Conservation (phyloP, 225 moss, liverwort and hornwort genomes). For the Physcomitrellopsis africana region DNA sequence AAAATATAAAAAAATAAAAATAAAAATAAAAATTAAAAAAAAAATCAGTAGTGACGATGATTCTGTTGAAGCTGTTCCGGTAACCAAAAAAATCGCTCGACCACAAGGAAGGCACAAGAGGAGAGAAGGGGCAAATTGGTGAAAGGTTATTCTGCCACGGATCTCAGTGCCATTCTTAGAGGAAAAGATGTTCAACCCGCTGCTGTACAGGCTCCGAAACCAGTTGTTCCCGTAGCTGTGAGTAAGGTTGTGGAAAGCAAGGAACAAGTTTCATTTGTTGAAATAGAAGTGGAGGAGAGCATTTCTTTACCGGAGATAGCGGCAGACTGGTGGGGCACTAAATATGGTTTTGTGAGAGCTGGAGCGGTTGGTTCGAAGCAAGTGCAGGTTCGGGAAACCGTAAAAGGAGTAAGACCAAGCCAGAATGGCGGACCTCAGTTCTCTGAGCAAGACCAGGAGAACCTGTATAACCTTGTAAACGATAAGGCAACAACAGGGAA, state of each 20-base stretch:
- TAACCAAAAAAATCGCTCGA: conserved; percentile 62
- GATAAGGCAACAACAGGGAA: conserved; percentile 86
- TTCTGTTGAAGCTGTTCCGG: conserved; percentile 41
- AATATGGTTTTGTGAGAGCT: conserved; percentile 86
- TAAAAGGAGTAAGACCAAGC: conserved; percentile 50
- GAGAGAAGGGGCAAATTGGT: conserved; percentile 78
- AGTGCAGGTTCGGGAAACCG: conserved; percentile 42
- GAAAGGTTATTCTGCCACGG: conserved; percentile 65
- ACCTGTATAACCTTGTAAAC: conserved; percentile 75
- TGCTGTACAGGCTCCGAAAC: conserved; percentile 4
- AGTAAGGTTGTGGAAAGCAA: conserved; percentile 27
- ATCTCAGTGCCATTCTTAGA: conserved; percentile 79
- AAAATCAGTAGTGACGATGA: conserved; percentile 54
- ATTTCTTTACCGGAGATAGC: conserved; percentile 45
- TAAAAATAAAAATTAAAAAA: too few relatives aligned
- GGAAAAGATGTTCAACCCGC: conserved; percentile 30
- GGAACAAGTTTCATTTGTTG: conserved; percentile 38
- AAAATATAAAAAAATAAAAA: too few relatives aligned
- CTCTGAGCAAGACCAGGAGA: conserved; percentile 87
- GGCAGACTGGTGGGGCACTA: conserved; percentile 88
- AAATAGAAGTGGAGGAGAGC: conserved; percentile 41
- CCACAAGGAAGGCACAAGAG: conserved; percentile 97
- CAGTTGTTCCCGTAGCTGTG: conserved; percentile 26
- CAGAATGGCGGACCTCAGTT: conserved; percentile 70
- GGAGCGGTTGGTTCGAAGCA: conserved; percentile 74